Evolutionary conservation across 352 stramenopile species (phyloP), one percentile per base, ranked within the genome.

Genomic region (Pythium aquatile): DNA sequence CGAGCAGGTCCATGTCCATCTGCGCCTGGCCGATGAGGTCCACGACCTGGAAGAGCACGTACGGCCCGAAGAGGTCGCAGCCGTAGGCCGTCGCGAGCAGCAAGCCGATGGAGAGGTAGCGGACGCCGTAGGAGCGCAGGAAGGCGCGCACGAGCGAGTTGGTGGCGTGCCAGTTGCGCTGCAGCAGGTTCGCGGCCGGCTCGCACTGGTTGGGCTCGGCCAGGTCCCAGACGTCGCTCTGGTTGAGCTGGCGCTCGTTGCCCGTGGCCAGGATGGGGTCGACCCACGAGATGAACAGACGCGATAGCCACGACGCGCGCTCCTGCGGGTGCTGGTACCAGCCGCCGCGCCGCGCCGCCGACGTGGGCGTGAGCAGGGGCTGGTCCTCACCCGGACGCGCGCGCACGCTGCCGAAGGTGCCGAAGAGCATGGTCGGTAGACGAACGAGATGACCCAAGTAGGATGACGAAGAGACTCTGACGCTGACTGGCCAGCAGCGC

Each of bases 161-260:
- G 5, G 72, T 82, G 1, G 75, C 65, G 59, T 81, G 79, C 84
- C 82, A 93, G 46, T 83, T 70, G 53, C 67, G 73, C 28, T 89
- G 73, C 42, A 93, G 65, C 28, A 75, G 53, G 48, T 83, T 82
- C 16, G 78, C 73, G 20, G 72, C 77, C 20, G 69, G 63, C 56
- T 87, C 80, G 53, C 74, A 75, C 13, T 74, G 74, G 17, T 81
- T 73, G 9, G 14, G 32, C 10, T 73, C 61, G 20, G 78, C 70
- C 37, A 94, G 73, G 24, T 78, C 64, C 85, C 83, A 94, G 2
- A 88, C 73, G 44, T 94, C 85, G 24, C 60, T 57, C 37, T 85
- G 71, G 35, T 85, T 58, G 55, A 91, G 72, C 56, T 76, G 63
- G n/a, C 64, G 65, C 14, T 59, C 59, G 61, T 76, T 75, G 40